A percentile compares a stretch with the other conserved stretches of the same genome.
phyloP scores from a whole-genome alignment of 257 asterid genomes.

The Capsicum rhomboideum region DNA sequence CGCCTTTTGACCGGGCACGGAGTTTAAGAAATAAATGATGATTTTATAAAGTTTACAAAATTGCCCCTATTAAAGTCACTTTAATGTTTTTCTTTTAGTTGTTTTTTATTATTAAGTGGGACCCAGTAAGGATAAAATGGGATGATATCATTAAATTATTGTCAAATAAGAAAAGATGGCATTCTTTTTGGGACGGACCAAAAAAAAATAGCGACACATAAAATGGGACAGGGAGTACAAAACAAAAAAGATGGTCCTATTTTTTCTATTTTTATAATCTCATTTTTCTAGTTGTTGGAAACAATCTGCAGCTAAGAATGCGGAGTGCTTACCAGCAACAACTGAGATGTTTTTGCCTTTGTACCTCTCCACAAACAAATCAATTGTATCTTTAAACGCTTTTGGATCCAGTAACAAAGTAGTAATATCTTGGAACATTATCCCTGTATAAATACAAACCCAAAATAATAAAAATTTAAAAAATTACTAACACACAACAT shows the following conservation, averaged over 20 bases:
- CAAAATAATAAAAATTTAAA: background rate
- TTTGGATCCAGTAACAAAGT: slow-evolving; percentile 68
- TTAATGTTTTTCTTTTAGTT: too few species aligned
- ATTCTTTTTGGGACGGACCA: too few species aligned
- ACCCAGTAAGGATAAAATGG: too few species aligned
- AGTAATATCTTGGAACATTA: slow-evolving; percentile 86
- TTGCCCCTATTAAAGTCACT: too few species aligned
- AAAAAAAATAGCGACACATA: too few species aligned
- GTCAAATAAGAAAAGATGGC: too few species aligned
- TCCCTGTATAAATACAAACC: slow-evolving; percentile 33
- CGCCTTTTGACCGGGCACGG: too few species aligned
- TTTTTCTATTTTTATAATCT: background rate
- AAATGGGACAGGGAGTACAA: too few species aligned
- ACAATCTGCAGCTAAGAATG: background rate
- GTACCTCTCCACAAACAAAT: slow-evolving; percentile 77
- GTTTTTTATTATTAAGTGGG: too few species aligned
- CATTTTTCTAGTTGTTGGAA: background rate
- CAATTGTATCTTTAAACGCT: slow-evolving; percentile 71
- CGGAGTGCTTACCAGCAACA: slow-evolving; percentile 59
- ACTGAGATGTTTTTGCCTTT: slow-evolving; percentile 55
- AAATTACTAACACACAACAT: background rate
- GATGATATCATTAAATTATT: too few species aligned
- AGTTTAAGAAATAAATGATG: too few species aligned
- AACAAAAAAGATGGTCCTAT: background rate
- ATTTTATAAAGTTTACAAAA: too few species aligned